Evolutionary conservation across 169 alveolate genomes (phyloP).

Genomic region (Babesia gibsoni): DNA sequence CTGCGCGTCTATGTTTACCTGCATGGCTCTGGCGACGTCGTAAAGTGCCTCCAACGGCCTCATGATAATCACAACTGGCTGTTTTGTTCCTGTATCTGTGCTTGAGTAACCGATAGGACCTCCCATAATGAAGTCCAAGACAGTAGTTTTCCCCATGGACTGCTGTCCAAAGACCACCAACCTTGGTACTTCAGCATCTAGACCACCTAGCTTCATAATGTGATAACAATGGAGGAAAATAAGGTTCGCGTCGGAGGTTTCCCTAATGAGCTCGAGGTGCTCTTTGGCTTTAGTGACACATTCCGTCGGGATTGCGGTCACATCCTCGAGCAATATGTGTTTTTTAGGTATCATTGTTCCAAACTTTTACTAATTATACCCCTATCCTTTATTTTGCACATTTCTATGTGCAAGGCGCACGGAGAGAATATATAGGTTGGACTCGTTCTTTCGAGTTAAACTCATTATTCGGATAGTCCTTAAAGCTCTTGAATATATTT

Average conservation of each 20-base stretch:
- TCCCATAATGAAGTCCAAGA: conserved; percentile 86
- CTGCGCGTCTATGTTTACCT: neutral
- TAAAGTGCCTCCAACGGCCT: conserved; percentile 64
- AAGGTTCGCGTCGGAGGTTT: conserved; percentile 74
- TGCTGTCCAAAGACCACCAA: conserved; percentile 88
- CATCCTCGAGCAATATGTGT: conserved; percentile 41
- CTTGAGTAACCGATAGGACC: conserved; percentile 88
- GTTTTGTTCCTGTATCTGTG: conserved; percentile 87
- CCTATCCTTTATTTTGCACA: neutral
- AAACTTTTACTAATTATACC: neutral
- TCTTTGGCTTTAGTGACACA: conserved; percentile 50
- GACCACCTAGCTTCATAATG: conserved; percentile 80
- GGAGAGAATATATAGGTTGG: no score
- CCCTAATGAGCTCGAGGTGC: conserved; percentile 51
- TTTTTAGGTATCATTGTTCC: conserved; percentile 11
- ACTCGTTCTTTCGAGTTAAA: neutral
- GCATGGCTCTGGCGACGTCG: conserved; percentile 15
- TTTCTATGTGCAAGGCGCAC: no score
- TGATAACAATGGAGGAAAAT: conserved; percentile 79
- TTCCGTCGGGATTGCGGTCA: conserved; percentile 50
- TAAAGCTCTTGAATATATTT: neutral
- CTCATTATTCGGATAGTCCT: neutral
- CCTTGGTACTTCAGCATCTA: conserved; percentile 86
- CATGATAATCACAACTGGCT: conserved; percentile 83
- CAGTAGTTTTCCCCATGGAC: conserved; percentile 88